Evolutionary conservation across 1,284 basidiomycete species (phyloP), one percentile per base, ranked within the genome.

Genomic region (Meira miltonrushii): DNA sequence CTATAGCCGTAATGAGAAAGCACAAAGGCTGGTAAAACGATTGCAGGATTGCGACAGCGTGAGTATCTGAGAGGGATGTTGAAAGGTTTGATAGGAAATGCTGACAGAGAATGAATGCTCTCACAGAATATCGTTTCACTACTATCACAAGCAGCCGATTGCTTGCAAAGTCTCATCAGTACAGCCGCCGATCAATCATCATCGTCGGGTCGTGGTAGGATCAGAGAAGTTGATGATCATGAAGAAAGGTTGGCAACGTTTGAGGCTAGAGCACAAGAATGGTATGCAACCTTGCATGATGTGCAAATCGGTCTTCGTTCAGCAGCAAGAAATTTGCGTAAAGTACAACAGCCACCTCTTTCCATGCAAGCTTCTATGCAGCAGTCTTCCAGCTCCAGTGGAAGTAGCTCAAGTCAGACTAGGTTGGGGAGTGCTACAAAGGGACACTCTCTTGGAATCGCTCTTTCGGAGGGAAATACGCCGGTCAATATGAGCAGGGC

Each of bases 221-320:
- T 44, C 8, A 44, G 43, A 9, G 23, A 23, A 15, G 5, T n/a
- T 5, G 39, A 53, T 13, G 48, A 50, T n/a, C n/a, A 23, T 15
- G 50, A 13, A 23, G 50, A 53, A 19, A 41, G 23, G 28, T 17
- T 15, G 38, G 17, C 23, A 25, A 38, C 37, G 7, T 53, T 53
- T 39, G 50, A 53, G 28, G 19, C 13, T 39, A n/a, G 37, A 39
- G 50, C 50, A 12, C 50, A 53, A 38, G 38, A 53, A 41, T 53
- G 50, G 50, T 53, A 33, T 41, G 50, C 50, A 40, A 53, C 17
- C 17, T 23, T 53, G 13, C 28, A 53, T 23, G 50, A 53, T 13
- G 50, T 53, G 5, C 50, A 53, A 25, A 39, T 53, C 5, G 50
- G 50, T 6, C 50, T 53, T 38, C 50, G 50, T 12, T 53, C 50